Conservation (phyloP, 129 eudicot species). For the Flaveria bidentis region DNA sequence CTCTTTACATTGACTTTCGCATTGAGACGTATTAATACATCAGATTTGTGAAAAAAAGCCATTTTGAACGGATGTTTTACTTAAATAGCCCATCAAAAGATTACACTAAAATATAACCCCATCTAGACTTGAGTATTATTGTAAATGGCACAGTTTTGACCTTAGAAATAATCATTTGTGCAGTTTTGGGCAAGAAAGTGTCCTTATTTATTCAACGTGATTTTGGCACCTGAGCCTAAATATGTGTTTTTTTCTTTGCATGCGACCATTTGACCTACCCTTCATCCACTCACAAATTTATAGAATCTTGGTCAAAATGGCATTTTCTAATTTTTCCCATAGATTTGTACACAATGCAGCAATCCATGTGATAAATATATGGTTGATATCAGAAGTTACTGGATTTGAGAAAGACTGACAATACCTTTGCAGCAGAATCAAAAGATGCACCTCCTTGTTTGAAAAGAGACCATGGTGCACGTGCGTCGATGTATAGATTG, state of each 20-base stretch:
- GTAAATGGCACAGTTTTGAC: not conserved
- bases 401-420: not conserved
- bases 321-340: not conserved
- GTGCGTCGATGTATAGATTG: constrained; percentile 79
- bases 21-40: not conserved
- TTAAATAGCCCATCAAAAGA: not conserved
- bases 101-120: not conserved
- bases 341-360: constrained; percentile 1
- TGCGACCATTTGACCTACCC: not conserved
- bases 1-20: not conserved
- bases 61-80: too few relatives aligned
- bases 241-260: not conserved
- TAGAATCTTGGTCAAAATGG: not conserved
- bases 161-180: not conserved
- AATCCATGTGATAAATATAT: not conserved
- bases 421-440: constrained; percentile 90
- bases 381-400: not conserved
- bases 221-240: not conserved
- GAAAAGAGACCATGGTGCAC: constrained; percentile 97
- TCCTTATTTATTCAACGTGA: not conserved
- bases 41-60: not conserved
- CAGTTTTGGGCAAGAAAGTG: not conserved
- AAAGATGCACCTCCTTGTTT: constrained; percentile 83
- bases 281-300: not conserved
- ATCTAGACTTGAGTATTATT: not conserved